phyloP scores from a whole-genome alignment of 371 early-diverging fungal species.

The Mortierella sp. region DNA sequence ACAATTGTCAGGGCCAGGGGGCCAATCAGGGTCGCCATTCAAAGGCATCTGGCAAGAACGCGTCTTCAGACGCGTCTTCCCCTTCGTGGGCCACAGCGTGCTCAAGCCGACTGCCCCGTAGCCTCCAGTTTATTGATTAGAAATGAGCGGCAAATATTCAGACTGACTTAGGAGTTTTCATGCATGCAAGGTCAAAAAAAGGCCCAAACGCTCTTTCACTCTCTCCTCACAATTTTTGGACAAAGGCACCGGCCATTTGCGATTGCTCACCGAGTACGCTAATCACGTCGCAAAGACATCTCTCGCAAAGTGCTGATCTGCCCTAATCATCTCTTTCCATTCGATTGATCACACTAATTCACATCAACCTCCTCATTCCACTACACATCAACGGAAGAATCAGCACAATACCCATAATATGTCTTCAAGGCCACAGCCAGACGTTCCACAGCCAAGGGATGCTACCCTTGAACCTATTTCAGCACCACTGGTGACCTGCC shows the following conservation, averaged over 20 bases:
- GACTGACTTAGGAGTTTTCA: too few species aligned
- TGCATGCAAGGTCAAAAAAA: too few species aligned
- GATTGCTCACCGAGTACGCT: too few species aligned
- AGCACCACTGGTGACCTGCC: constrained; percentile 36
- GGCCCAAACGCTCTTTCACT: too few species aligned
- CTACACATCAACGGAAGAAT: neutral
- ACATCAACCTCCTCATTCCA: too few species aligned
- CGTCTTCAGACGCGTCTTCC: constrained; percentile 10
- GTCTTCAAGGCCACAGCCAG: neutral
- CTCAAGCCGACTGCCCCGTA: constrained; percentile 44
- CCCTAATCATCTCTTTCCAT: neutral
- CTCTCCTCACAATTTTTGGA: too few species aligned
- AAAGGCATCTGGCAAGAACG: constrained; percentile 4
- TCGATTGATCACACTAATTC: neutral
- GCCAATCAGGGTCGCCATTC: neutral
- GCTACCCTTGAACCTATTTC: constrained; percentile 29
- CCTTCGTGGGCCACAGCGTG: constrained; percentile 34
- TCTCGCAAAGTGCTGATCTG: too few species aligned
- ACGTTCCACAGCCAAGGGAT: constrained; percentile 31
- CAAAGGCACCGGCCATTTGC: too few species aligned
- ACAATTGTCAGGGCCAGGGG: constrained; percentile 1
- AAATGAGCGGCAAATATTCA: neutral
- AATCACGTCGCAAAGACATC: neutral
- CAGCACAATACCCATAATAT: neutral
- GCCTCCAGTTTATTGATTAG: constrained; percentile 49